Evolutionary conservation across 495 filamentous ascomycete species (phyloP).

Genomic region (Neohortaea acidophila): DNA sequence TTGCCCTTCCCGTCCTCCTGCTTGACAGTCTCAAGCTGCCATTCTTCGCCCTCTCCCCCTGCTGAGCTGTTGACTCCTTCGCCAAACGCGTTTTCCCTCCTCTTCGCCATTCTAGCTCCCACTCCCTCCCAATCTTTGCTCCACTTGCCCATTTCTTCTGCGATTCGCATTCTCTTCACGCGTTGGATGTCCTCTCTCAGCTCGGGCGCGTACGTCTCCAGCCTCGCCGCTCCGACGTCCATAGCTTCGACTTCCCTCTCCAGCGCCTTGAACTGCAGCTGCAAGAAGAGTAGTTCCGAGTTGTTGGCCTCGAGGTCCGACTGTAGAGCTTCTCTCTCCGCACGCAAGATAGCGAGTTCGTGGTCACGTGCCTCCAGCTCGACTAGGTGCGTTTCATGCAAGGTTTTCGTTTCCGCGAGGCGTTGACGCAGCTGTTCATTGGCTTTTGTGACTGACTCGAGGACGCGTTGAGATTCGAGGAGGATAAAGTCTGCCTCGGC

Average conservation of each 20-base stretch:
- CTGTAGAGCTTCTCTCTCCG: conserved; percentile 15
- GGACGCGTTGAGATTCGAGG: conserved; percentile 11
- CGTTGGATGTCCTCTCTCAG: conserved; percentile 6
- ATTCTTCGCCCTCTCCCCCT: background rate
- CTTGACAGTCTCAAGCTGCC: background rate
- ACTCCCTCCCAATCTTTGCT: conserved; percentile 14
- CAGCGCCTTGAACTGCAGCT: conserved; percentile 19
- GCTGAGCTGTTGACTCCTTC: conserved; percentile 1
- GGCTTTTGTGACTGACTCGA: conserved; percentile 6
- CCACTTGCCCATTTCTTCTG: conserved; percentile 11
- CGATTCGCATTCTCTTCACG: conserved; percentile 3
- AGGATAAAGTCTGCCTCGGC: conserved; percentile 11
- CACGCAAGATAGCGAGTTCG: conserved; percentile 1
- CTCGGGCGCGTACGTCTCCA: background rate
- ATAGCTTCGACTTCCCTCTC: conserved; percentile 10
- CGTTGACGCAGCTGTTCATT: conserved; percentile 14
- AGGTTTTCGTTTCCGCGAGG: conserved; percentile 15
- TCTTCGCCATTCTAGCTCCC: conserved; percentile 1
- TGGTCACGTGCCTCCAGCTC: conserved; percentile 2
- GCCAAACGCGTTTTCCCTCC: conserved; percentile 2
- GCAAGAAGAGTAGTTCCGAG: conserved; percentile 21
- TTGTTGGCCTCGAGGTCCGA: conserved; percentile 19
- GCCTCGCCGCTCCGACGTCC: conserved; percentile 3
- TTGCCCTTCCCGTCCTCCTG: background rate
- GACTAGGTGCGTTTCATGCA: conserved; percentile 9